phyloP scores from a whole-genome alignment of 23 red algal genomes.

The Gracilaria gracilis region DNA sequence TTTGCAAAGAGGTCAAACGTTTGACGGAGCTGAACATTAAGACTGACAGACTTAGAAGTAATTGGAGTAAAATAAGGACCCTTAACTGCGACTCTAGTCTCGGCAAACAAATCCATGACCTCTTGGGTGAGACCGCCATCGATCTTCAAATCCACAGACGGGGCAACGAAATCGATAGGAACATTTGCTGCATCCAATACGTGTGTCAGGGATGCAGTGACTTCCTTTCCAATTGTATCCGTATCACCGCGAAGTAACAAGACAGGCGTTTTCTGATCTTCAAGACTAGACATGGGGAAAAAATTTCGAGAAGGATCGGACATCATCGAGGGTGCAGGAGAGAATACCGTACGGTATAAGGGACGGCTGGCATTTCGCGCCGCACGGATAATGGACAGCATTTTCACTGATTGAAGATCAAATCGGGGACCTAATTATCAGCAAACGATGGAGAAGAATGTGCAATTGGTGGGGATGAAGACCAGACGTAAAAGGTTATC shows the following conservation, averaged over 20 bases:
- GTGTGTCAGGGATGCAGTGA: slow-evolving; percentile 57
- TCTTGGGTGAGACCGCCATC: slow-evolving; percentile 82
- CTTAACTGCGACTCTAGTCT: slow-evolving; percentile 91
- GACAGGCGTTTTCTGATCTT: slow-evolving; percentile 39
- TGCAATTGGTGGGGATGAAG: background rate
- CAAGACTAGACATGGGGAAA: slow-evolving; percentile 47
- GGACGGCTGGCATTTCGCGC: slow-evolving; percentile 10
- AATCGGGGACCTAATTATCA: background rate
- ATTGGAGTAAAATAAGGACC: slow-evolving; percentile 91
- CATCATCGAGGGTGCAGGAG: slow-evolving; percentile 3
- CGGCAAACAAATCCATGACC: slow-evolving; percentile 75
- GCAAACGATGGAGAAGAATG: background rate
- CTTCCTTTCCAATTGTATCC: slow-evolving; percentile 92
- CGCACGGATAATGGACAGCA: background rate
- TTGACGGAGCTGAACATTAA: slow-evolving; percentile 88
- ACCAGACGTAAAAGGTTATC: background rate
- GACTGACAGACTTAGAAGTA: slow-evolving; percentile 57
- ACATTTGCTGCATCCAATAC: slow-evolving; percentile 91
- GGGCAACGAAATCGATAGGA: slow-evolving; percentile 84
- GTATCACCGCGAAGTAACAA: slow-evolving; percentile 86
- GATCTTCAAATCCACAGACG: slow-evolving; percentile 58
- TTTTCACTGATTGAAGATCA: background rate
- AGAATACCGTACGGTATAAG: background rate
- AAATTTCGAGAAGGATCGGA: slow-evolving; percentile 61
- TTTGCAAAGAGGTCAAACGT: slow-evolving; percentile 95